These are phyloP conservation scores for Geoglossum glabrum DNA, from an alignment of 495 filamentous ascomycete genomes.

Conservation along the genomic window DNA sequence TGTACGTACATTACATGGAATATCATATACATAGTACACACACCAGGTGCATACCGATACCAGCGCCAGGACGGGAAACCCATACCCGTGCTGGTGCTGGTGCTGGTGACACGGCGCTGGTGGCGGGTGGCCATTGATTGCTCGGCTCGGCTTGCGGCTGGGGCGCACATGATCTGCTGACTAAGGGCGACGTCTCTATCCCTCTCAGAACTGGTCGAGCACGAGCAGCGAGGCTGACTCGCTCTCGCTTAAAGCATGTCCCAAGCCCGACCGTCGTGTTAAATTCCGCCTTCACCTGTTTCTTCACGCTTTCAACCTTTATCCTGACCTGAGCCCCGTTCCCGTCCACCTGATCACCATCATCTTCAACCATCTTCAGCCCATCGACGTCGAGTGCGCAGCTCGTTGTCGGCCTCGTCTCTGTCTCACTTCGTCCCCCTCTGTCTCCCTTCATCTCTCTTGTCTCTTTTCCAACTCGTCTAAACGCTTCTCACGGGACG, in stretches of 20 bases:
- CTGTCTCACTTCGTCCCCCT: neutral
- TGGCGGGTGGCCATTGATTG: too few species aligned
- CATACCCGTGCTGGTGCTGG: too few species aligned
- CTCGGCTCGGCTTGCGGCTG: neutral
- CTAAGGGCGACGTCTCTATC: neutral
- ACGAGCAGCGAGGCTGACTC: neutral
- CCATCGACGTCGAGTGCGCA: neutral
- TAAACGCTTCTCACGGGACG: neutral
- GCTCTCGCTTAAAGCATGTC: neutral
- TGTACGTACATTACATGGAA: too few species aligned
- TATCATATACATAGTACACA: too few species aligned
- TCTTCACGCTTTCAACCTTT: neutral
- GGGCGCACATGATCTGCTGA: neutral
- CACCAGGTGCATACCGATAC: too few species aligned
- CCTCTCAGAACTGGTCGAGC: neutral
- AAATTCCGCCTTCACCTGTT: neutral
- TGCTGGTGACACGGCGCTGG: too few species aligned
- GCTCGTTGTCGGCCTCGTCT: neutral
- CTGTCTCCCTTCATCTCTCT: neutral
- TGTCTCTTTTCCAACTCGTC: conserved; percentile 1
- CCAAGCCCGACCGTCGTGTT: neutral
- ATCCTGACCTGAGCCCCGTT: neutral
- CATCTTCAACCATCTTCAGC: neutral
- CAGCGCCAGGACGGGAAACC: too few species aligned
- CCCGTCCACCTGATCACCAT: neutral